A percentile compares a stretch with the other conserved stretches of the same genome.
Evolutionary conservation across 805 yeast species (phyloP).

Genomic region (Hagleromyces aurorensis): DNA sequence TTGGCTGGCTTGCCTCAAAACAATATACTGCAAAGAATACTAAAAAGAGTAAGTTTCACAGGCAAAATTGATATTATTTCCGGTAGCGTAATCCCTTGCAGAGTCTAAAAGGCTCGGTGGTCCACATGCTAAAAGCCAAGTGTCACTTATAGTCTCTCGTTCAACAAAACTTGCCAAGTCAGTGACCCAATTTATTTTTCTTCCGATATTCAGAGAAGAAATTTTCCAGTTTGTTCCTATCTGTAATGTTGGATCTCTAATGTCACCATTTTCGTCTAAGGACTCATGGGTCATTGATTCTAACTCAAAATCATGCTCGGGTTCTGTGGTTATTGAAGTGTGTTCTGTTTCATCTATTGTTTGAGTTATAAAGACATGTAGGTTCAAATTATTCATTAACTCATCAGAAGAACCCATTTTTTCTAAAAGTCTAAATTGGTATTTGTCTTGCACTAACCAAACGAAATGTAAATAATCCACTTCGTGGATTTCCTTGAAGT

Average conservation of each 20-base stretch:
- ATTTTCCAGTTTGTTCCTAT: constrained; percentile 5
- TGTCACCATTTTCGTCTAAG: constrained; percentile 15
- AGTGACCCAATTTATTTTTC: constrained; percentile 22
- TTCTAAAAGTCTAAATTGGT: constrained; percentile 41
- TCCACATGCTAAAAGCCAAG: constrained; percentile 29
- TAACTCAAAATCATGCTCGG: constrained; percentile 15
- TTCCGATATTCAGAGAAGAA: constrained; percentile 17
- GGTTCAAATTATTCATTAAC: constrained; percentile 1
- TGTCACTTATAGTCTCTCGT: constrained; percentile 9
- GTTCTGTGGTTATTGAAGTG: constrained; percentile 3
- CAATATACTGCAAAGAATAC: constrained; percentile 1
- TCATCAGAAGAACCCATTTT: constrained; percentile 8
- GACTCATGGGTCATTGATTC: constrained; percentile 10
- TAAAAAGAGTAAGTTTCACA: constrained; percentile 20
- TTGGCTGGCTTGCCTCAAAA: constrained; percentile 1
- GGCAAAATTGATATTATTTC: constrained; percentile 15
- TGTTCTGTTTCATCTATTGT: constrained; percentile 4
- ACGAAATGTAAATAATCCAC: constrained; percentile 33
- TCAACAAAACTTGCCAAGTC: constrained; percentile 20
- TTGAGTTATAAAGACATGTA: constrained; percentile 13
- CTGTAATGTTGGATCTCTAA: constrained; percentile 1
- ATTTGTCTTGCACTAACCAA: constrained; percentile 46
- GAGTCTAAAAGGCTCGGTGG: constrained; percentile 20
- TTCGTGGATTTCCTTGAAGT: constrained; percentile 15
- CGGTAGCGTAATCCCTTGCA: constrained; percentile 16